Conservation (phyloP, 2,329 filamentous ascomycete species). For the Dactylonectria estremocensis region DNA sequence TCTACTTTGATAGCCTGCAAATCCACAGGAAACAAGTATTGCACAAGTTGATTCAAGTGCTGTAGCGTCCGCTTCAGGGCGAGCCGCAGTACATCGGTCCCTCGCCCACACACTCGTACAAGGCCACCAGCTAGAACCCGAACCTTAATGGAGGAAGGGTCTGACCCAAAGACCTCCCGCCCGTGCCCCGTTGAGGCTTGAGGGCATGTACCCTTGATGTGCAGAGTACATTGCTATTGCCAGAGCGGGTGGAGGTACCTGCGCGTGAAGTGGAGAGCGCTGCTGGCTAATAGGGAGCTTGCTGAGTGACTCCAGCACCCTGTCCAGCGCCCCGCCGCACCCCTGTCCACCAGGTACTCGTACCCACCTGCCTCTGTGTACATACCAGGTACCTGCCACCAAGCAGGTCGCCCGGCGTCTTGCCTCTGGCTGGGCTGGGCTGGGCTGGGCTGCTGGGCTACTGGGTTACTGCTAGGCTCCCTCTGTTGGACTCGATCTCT, state of each 20-base stretch:
- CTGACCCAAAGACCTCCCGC: constrained; percentile 9
- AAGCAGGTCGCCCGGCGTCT: constrained; percentile 15
- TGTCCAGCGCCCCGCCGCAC: constrained; percentile 44
- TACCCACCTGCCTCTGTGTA: constrained; percentile 33
- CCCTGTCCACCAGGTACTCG: constrained; percentile 37
- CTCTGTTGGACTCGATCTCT: constrained; percentile 28
- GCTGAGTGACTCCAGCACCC: constrained; percentile 34
- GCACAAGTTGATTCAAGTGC: constrained; percentile 2
- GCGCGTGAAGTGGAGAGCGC: constrained; percentile 15
- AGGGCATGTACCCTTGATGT: constrained; percentile 6
- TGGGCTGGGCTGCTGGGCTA: constrained; percentile 7
- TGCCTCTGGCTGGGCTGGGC: constrained; percentile 19
- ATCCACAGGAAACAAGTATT: constrained; percentile 1
- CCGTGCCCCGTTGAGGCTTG: background rate
- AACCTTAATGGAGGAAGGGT: constrained; percentile 25
- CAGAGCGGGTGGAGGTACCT: constrained; percentile 11
- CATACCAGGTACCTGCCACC: constrained; percentile 11
- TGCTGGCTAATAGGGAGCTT: constrained; percentile 25
- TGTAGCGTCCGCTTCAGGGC: constrained; percentile 29
- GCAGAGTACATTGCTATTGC: constrained; percentile 17
- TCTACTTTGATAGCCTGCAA: constrained; percentile 1
- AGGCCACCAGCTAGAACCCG: constrained; percentile 14
- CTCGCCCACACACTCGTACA: constrained; percentile 22
- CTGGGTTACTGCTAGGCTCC: constrained; percentile 29
- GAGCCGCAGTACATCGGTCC: constrained; percentile 24